Base-by-base conservation (phyloP, 306 rosid genomes). In the Glycine tomentella region DNA sequence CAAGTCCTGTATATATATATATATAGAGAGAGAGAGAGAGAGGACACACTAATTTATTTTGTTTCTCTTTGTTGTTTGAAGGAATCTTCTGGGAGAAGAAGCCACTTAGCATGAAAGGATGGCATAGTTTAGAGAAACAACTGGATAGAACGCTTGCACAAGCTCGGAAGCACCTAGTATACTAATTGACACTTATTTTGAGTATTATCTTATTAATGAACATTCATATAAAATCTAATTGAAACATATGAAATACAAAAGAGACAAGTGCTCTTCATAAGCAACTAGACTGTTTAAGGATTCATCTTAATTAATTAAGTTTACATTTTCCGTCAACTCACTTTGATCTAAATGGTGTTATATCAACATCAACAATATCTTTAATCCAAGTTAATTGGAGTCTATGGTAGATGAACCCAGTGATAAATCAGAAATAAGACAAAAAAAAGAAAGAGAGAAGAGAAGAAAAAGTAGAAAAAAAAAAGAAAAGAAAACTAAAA, bases 21-120 rank as follows among this genome's bases (percentile, higher is more conserved):
- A n/a, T n/a, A n/a, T n/a, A n/a, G n/a, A n/a, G n/a, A n/a, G n/a
- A n/a, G n/a, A n/a, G n/a, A n/a, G 38, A 36, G 38, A 36, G 38
- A 36, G 38, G 55, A 55, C 16, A 33, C 63, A n/a, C 63, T 74
- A 74, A 33, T 57, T 66, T 64, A 74, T 36, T 6, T 8, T 12
- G n/a, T 20, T 56, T 65, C 10, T 65, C 25, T 77, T 3, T 61
- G 67, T 44, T 44, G 20, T 68, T 48, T 76, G 46, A 75, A 94
- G 98, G 91, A 85, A 89, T 75, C 75, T 86, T 69, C 75, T 62
- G 14, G 98, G 98, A 82, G 96, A 94, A 86, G 92, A 94, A 85
- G 40, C 48, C 85, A 16, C 92, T 92, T 71, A 73, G 56, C 73
- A 49, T 88, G 70, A 92, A 89, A 61, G 96, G 92, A 70, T 76